Base-by-base conservation (phyloP, 176 grass and related monocot species). In the Oryza officinalis region DNA sequence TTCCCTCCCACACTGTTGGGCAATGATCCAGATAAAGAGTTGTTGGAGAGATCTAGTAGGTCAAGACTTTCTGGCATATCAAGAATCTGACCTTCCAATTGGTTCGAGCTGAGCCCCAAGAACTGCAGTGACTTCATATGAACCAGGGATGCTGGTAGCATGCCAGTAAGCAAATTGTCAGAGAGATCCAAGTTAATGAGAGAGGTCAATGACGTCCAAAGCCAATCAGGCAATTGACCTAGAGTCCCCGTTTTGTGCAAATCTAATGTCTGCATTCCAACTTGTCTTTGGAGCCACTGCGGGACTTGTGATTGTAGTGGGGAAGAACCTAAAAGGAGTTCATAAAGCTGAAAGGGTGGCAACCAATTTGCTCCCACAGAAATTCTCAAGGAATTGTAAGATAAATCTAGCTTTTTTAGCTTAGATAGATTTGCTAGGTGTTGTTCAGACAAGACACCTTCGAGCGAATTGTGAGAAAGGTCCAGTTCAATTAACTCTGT, bases 261-360 rank as follows among this genome's bases (percentile, higher is more conserved):
- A 14, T 17, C 13, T 8, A 32, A 31, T 4, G 0, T 2, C 27
- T 0, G 0, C 1, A 84, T 18, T 75, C n/a, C 8, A 18, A n/a
- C 45, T 75, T 84, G 81, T 32, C 35, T 25, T 12, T 35, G 27
- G 3, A 84, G 81, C 81, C 81, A 84, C 3, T n/a, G 28, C 0
- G 81, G 81, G 84, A 86, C 66, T 22, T 26, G 9, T 6, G 76
- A 27, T 50, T 76, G 50, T 18, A 80, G 13, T 52, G 52, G 77
- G 25, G n/a, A 80, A 8, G 84, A 79, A 60, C 8, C 5, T 79
- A 86, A 63, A 5, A 3, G 0, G 27, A 86, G 63, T 30, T 0
- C 2, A 9, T 5, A 0, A 80, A 86, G 84, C 60, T 80, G 84
- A 71, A 86, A 86, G 61, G 75, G 75, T 38, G 84, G 84, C 7